Base-by-base conservation (phyloP, 129 eudicot genomes). In the Solidago caesia region DNA sequence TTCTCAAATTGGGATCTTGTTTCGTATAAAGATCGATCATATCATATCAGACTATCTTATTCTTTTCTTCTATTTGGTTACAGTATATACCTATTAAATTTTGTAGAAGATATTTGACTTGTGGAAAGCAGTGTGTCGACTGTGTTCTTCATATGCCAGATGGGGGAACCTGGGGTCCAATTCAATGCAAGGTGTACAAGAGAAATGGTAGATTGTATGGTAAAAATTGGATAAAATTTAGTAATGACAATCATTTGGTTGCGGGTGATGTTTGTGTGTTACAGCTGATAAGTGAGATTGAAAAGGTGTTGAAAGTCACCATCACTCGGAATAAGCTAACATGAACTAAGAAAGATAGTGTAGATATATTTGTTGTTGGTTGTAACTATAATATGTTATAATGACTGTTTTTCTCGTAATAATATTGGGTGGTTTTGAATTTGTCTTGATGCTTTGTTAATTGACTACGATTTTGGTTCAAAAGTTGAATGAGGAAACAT, bases 181-280 rank as follows among this genome's bases (percentile, higher is more conserved):
- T 75, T 44, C 41, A 11, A 14, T 80, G 81, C 67, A 14, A 6
- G 21, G 15, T 29, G 1, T 10, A 58, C 15, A 3, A 16, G 44
- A 10, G 0, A 0, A 5, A 45, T 11, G 82, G 69, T 62, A 72
- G 44, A 47, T 39, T 80, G 5, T 8, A 8, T 29, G 58, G 69
- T 60, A 68, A 68, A 6, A 67, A 67, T 11, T 80, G 74, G 87
- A 72, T 44, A 72, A 41, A 65, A 43, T 79, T 79, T 66, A 64
- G 82, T 14, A 51, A 21, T 21, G 90, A 80, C 1, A 83, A 78
- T 75, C 15, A 42, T 7, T 15, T 83, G 73, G 57, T n/a, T 48
- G 39, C 67, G 7, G 87, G 87, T 7, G 81, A 83, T 57, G 78
- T 64, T 75, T 83, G 84, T 53, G 64, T 75, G 21, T 70, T 83